A percentile compares a stretch with the other conserved stretches of the same genome.
Evolutionary conservation across 129 eudicot genomes (phyloP).

Genomic region (Flaveria ramosissima): DNA sequence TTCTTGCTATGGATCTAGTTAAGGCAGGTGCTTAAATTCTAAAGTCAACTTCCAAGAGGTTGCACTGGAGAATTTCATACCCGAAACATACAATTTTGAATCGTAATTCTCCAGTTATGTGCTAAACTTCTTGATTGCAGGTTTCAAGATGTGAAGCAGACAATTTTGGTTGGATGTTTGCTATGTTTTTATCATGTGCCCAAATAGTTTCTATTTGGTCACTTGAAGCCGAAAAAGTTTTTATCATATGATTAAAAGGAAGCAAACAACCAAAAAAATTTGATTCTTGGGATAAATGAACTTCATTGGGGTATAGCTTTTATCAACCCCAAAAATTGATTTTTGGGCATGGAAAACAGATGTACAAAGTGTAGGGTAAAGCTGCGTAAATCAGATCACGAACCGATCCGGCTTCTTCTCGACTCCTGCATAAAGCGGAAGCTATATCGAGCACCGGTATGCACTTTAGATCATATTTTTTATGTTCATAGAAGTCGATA

Average conservation of each 20-base stretch:
- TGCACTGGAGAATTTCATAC: neutral
- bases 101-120: neutral
- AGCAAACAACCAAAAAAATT: neutral
- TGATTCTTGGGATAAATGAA: too few relatives aligned
- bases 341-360: too few relatives aligned
- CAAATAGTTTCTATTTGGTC: neutral
- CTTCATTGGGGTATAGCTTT: neutral
- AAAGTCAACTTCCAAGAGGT: slow-evolving; percentile 6
- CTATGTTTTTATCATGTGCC: too few relatives aligned
- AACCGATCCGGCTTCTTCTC: too few relatives aligned
- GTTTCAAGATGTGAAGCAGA: neutral
- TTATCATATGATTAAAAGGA: neutral
- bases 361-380: too few relatives aligned
- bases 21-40: neutral
- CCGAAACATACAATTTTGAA: neutral
- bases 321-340: too few relatives aligned
- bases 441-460: too few relatives aligned
- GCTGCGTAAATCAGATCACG: too few relatives aligned
- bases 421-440: too few relatives aligned
- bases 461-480: too few relatives aligned
- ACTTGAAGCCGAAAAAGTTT: neutral
- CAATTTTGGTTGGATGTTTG: too few relatives aligned
- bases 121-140: neutral
- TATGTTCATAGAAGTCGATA: too few relatives aligned
- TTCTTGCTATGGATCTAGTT: neutral